Evolutionary conservation across 495 filamentous ascomycete genomes (phyloP), one percentile per base, ranked within the genome.

Genomic region (Tuber borchii): DNA sequence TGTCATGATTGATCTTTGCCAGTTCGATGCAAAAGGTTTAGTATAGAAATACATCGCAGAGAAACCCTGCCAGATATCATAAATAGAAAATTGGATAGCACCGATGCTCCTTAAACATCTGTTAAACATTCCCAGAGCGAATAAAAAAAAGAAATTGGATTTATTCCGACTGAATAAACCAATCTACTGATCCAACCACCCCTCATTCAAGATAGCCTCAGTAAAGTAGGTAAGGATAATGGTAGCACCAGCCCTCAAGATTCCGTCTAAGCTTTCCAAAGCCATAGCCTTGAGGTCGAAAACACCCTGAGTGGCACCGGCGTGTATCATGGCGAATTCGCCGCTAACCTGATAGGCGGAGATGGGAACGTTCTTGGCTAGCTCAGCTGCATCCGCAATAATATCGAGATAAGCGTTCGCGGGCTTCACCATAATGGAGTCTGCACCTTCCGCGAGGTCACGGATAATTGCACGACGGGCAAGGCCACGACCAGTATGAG

Each of bases 361-460:
- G 72, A 99, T 86, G 22, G 95, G 95, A 82, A 98, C 86, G 85
- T 97, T 92, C 77, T 89, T 90, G 34, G 93, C 94, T 73, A 97
- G 87, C 71, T 97, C 93, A 86, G 95, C 97, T 43, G 95, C 96
- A 84, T 98, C 95, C 73, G 91, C 91, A 79, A 98, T 97, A 81
- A 99, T 95, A 83, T 99, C 96, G 39, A 98, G 87, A 82, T 97
- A 98, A 81, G 93, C 93, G 75, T 90, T 90, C 16, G 95, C 94
- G 3, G 95, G 95, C 85, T 99, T 99, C 65, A 99, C 95, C 96
- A 99, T 97, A 81, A 99, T 97, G 78, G 97, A 93, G 83, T 99
- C 95, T 22, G 95, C 95, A 37, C 95, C 95, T 84, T 99, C 95
- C 75, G 87, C 87, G 70, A 98, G 93, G 82, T 99, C 95, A 76